Evolutionary conservation across 768 basidiomycete genomes (phyloP).

Genomic region (Macrolepiota fuliginosa): DNA sequence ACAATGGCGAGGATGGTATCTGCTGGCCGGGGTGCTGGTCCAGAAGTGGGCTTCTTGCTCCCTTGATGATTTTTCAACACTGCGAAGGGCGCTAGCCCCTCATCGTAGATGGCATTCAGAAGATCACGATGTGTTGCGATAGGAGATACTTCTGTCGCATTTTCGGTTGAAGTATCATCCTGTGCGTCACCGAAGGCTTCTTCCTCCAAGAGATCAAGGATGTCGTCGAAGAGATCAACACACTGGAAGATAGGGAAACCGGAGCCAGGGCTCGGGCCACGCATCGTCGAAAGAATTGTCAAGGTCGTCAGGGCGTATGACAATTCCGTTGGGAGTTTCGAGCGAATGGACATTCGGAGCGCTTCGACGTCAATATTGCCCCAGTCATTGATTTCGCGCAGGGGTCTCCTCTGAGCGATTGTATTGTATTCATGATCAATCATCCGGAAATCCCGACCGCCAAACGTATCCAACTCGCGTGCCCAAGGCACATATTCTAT

Average conservation of each 20-base stretch:
- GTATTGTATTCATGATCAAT: slow-evolving; percentile 61
- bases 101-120: slow-evolving; percentile 54
- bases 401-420: slow-evolving; percentile 49
- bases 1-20: slow-evolving; percentile 67
- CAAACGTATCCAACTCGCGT: slow-evolving; percentile 71
- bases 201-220: slow-evolving; percentile 85
- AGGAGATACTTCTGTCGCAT: slow-evolving; percentile 19
- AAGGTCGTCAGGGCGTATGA: slow-evolving; percentile 90
- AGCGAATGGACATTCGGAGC: slow-evolving; percentile 91
- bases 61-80: slow-evolving; percentile 48
- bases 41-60: slow-evolving; percentile 44
- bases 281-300: slow-evolving; percentile 77
- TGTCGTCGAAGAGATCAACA: slow-evolving; percentile 79
- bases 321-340: slow-evolving; percentile 77
- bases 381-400: slow-evolving; percentile 81
- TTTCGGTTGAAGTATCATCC: slow-evolving; percentile 25
- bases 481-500: slow-evolving; percentile 86
- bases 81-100: slow-evolving; percentile 59
- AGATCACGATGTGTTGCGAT: slow-evolving; percentile 69
- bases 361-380: slow-evolving; percentile 88
- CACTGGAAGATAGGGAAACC: slow-evolving; percentile 80
- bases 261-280: slow-evolving; percentile 54
- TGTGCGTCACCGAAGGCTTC: slow-evolving; percentile 61
- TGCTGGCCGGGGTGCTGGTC: slow-evolving; percentile 64
- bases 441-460: slow-evolving; percentile 74